A percentile compares a stretch with the other conserved stretches of the same genome.
Conservation (phyloP, 2,329 filamentous ascomycete species). For the Botryotinia convoluta region DNA sequence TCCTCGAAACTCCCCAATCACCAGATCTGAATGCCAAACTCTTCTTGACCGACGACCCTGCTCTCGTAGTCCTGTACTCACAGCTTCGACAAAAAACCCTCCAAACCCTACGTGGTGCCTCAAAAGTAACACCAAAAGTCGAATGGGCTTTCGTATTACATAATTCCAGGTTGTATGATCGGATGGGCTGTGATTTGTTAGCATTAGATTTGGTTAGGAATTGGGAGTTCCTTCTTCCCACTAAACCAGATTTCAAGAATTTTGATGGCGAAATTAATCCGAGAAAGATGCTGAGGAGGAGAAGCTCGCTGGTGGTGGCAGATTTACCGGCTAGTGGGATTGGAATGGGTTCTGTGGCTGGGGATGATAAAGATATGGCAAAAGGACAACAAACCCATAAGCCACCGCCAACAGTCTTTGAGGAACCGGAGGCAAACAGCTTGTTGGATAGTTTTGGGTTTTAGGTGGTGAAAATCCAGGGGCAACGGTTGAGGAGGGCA, state of each 20-base stretch:
- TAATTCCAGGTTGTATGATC: constrained; percentile 78
- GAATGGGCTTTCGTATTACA: constrained; percentile 91
- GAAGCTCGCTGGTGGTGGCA: constrained; percentile 76
- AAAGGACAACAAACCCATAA: constrained; percentile 40
- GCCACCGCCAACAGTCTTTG: constrained; percentile 72
- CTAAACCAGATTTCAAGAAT: constrained; percentile 45
- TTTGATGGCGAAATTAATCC: constrained; percentile 33
- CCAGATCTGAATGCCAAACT: constrained; percentile 71
- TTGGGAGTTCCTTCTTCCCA: constrained; percentile 72
- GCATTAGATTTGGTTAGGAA: constrained; percentile 77
- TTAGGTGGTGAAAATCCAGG: constrained; percentile 42
- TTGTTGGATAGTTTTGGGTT: constrained; percentile 93
- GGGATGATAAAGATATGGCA: constrained; percentile 39
- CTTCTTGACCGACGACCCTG: constrained; percentile 88
- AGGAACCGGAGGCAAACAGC: constrained; percentile 88
- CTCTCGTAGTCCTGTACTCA: constrained; percentile 80
- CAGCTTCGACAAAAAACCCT: constrained; percentile 79
- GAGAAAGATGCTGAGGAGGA: constrained; percentile 64
- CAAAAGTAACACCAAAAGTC: constrained; percentile 71
- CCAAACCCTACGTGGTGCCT: constrained; percentile 81
- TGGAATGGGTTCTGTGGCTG: constrained; percentile 26
- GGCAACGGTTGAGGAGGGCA: not conserved
- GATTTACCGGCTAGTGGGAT: constrained; percentile 57
- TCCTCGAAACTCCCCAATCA: constrained; percentile 66
- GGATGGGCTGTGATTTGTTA: constrained; percentile 90